phyloP scores from a whole-genome alignment of 2,329 filamentous ascomycete genomes.

The Talaromyces albobiverticillius region DNA sequence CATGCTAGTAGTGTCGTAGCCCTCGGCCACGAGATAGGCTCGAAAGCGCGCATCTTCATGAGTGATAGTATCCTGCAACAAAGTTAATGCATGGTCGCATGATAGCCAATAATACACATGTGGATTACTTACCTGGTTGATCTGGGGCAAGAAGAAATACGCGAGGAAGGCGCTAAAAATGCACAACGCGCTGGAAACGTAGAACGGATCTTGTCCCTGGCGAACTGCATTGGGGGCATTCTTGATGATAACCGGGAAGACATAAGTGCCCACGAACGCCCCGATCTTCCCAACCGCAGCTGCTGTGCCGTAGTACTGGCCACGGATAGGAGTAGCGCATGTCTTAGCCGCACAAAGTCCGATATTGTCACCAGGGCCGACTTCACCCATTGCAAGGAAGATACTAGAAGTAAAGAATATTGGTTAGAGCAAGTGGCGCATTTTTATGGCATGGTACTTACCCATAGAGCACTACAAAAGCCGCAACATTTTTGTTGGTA shows the following conservation, averaged over 20 bases:
- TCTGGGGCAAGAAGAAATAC: conserved; percentile 67
- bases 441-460: conserved; percentile 18
- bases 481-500: conserved; percentile 63
- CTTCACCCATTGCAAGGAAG: conserved; percentile 72
- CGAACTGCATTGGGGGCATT: conserved; percentile 55
- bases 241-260: conserved; percentile 68
- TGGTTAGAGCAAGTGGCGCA: neutral
- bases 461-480: conserved; percentile 75
- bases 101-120: neutral
- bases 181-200: conserved; percentile 72
- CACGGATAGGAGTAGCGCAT: conserved; percentile 78
- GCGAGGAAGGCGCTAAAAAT: conserved; percentile 67
- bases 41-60: conserved; percentile 73
- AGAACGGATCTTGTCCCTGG: conserved; percentile 82
- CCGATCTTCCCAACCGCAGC: conserved; percentile 47
- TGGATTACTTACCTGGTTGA: conserved; percentile 52
- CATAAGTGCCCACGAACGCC: conserved; percentile 81
- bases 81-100: neutral
- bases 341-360: conserved; percentile 83
- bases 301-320: conserved; percentile 62
- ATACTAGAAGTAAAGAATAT: conserved; percentile 42
- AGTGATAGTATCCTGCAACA: conserved; percentile 69
- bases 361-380: conserved; percentile 89
- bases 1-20: conserved; percentile 68
- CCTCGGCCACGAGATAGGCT: conserved; percentile 67